These are phyloP conservation scores for Penicillium oxalicum DNA, from an alignment of 2,329 filamentous ascomycete genomes.

Conservation along the genomic window DNA sequence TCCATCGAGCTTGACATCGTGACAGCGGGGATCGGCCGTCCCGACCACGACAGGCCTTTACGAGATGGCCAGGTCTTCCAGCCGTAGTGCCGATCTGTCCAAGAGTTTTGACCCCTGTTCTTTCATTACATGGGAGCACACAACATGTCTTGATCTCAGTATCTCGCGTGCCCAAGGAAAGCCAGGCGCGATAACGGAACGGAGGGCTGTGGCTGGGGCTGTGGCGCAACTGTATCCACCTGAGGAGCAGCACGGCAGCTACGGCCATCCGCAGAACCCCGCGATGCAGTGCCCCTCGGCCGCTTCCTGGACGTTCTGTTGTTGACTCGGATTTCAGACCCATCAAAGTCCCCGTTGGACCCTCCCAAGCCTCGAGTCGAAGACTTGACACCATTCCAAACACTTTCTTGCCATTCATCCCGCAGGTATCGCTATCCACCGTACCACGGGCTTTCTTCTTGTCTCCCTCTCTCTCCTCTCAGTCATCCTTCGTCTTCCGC, in stretches of 20 bases:
- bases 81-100: neutral
- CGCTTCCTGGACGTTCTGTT: constrained; percentile 16
- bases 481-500: constrained; percentile 16
- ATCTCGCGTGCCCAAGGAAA: constrained; percentile 8
- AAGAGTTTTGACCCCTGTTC: neutral
- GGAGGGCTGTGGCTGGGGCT: constrained; percentile 15
- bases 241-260: neutral
- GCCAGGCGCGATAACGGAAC: constrained; percentile 14
- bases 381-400: neutral
- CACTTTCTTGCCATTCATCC: neutral
- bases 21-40: constrained; percentile 7
- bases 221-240: constrained; percentile 1
- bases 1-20: constrained; percentile 34
- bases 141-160: neutral
- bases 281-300: constrained; percentile 25
- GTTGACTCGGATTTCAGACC: neutral
- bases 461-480: neutral
- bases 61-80: constrained; percentile 2
- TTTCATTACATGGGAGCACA: constrained; percentile 5
- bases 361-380: neutral
- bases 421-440: neutral
- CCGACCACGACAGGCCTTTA: constrained; percentile 8
- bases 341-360: neutral
- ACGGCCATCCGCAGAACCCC: constrained; percentile 18
- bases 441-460: too few relatives aligned